A percentile compares a stretch with the other conserved stretches of the same genome.
phyloP scores from a whole-genome alignment of 768 basidiomycete genomes.

The Glaciozyma martinii region DNA sequence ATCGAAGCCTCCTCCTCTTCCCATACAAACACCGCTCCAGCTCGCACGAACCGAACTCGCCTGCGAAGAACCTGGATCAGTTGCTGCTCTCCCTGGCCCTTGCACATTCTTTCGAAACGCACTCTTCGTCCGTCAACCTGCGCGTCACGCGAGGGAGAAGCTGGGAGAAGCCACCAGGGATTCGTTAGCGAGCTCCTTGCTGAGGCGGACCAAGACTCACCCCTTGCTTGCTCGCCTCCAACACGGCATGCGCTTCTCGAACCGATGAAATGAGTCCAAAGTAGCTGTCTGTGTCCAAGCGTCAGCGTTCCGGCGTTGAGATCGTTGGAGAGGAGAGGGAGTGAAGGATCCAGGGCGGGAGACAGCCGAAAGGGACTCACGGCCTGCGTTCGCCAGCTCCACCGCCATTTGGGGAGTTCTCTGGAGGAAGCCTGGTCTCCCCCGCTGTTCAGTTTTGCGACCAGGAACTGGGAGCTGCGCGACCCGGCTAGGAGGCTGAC shows the following conservation, averaged over 20 bases:
- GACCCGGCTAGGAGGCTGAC: too few relatives aligned
- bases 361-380: too few relatives aligned
- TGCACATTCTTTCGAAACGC: conserved; percentile 15
- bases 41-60: conserved; percentile 24
- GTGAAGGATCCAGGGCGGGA: too few relatives aligned
- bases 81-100: background rate
- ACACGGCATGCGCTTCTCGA: conserved; percentile 22
- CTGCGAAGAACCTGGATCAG: conserved; percentile 35
- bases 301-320: background rate
- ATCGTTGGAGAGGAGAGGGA: too few relatives aligned
- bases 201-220: conserved; percentile 5
- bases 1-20: conserved; percentile 33
- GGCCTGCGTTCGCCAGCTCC: too few relatives aligned
- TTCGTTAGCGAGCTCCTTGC: conserved; percentile 11
- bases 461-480: too few relatives aligned
- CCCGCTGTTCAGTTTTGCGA: too few relatives aligned
- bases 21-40: conserved; percentile 30
- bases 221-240: conserved; percentile 23
- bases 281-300: conserved; percentile 26
- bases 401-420: too few relatives aligned
- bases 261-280: conserved; percentile 20
- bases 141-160: conserved; percentile 37
- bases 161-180: conserved; percentile 36
- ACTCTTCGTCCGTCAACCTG: conserved; percentile 41
- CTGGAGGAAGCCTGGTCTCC: too few relatives aligned